Conservation (phyloP, 2,329 filamentous ascomycete genomes). For the Fusarium sp. region DNA sequence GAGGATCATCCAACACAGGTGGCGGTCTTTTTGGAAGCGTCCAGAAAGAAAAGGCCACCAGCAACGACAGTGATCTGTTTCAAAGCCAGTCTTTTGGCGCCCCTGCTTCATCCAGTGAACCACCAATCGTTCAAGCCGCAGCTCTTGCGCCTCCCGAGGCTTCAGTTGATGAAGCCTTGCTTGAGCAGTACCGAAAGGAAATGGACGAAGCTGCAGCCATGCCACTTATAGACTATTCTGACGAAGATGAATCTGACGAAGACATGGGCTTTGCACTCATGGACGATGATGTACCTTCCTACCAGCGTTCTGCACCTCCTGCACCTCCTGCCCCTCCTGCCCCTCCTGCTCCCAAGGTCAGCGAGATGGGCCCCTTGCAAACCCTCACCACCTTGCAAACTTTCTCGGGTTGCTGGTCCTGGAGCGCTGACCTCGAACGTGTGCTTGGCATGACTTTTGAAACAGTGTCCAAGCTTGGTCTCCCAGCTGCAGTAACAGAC, state of each 20-base stretch:
- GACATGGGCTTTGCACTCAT: background rate
- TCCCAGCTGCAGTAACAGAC: conserved; percentile 1
- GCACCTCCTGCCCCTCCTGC: background rate
- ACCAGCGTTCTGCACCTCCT: background rate
- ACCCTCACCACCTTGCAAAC: conserved; percentile 68
- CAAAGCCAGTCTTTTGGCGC: background rate
- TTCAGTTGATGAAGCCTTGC: background rate
- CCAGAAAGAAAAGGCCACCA: background rate
- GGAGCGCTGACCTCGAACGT: conserved; percentile 48
- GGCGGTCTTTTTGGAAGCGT: conserved; percentile 5
- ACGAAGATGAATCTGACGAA: background rate
- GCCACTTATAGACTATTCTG: background rate
- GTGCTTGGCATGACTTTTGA: conserved; percentile 45
- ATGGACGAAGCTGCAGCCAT: conserved; percentile 14
- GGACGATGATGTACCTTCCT: background rate
- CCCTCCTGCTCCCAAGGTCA: background rate
- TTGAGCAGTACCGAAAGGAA: conserved; percentile 5
- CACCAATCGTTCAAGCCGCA: background rate
- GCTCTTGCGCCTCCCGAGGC: conserved; percentile 1
- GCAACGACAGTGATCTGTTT: background rate
- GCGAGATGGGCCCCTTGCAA: conserved; percentile 34
- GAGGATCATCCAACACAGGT: background rate
- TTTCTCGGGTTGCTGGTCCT: conserved; percentile 53
- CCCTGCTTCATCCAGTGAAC: background rate
- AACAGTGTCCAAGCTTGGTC: conserved; percentile 9